Conservation (phyloP, 495 filamentous ascomycete species). For the Echria macrotheca region DNA sequence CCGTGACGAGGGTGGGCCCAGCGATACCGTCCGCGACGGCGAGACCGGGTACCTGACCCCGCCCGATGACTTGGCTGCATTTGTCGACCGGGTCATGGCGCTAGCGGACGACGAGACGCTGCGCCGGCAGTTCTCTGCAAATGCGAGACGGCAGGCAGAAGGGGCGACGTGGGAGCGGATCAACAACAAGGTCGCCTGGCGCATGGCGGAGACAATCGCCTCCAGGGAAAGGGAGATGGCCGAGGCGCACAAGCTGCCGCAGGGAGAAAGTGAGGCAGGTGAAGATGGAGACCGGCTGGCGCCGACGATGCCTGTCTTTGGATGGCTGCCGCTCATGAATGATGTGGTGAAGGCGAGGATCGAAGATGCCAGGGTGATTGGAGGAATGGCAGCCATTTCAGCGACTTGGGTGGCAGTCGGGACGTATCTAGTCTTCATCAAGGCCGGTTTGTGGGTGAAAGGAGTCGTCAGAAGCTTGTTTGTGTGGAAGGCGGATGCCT, state of each 20-base stretch:
- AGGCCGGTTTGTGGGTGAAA: slow-evolving; percentile 18
- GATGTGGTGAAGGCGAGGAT: slow-evolving; percentile 16
- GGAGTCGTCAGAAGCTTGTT: background rate
- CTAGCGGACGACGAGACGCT: slow-evolving; percentile 35
- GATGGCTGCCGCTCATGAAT: slow-evolving; percentile 22
- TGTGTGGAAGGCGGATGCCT: too few species aligned
- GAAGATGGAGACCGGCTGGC: background rate
- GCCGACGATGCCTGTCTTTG: slow-evolving; percentile 13
- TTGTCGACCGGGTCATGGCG: slow-evolving; percentile 41
- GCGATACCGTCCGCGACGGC: slow-evolving; percentile 53
- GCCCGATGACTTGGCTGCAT: slow-evolving; percentile 47
- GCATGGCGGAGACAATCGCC: slow-evolving; percentile 48
- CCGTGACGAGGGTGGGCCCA: slow-evolving; percentile 58
- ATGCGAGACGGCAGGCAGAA: slow-evolving; percentile 46
- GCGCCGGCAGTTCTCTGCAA: slow-evolving; percentile 32
- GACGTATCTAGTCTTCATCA: slow-evolving; percentile 21
- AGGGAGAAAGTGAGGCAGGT: background rate
- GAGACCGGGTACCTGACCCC: slow-evolving; percentile 53
- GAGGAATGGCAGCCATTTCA: slow-evolving; percentile 33
- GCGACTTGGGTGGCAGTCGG: slow-evolving; percentile 35
- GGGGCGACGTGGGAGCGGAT: slow-evolving; percentile 61
- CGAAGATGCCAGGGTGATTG: slow-evolving; percentile 26
- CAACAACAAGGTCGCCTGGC: slow-evolving; percentile 54
- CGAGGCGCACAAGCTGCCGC: background rate
- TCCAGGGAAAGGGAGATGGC: slow-evolving; percentile 22